Percentiles rank a stretch among this genome's conserved stretches.
phyloP scores from a whole-genome alignment of 2,329 filamentous ascomycete species.

The Graphilbum fragrans region DNA sequence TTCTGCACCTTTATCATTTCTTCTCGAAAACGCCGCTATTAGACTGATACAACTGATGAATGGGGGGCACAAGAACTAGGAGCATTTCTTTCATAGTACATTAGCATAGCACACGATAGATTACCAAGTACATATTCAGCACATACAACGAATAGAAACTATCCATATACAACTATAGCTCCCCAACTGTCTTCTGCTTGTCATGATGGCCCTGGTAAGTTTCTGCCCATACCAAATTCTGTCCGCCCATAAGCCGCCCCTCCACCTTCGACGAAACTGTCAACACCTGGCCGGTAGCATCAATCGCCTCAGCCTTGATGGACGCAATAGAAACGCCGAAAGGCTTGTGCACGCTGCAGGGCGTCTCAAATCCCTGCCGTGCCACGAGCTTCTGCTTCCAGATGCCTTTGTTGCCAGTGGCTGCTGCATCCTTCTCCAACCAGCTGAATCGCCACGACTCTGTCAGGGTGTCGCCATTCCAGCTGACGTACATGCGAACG shows the following conservation, averaged over 20 bases:
- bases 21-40: too few species aligned
- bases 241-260: too few species aligned
- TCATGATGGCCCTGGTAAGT: too few species aligned
- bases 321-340: neutral
- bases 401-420: neutral
- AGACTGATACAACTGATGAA: too few species aligned
- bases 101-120: too few species aligned
- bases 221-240: too few species aligned
- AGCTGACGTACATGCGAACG: slow-evolving; percentile 23
- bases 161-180: too few species aligned
- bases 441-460: slow-evolving; percentile 12
- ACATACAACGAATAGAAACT: too few species aligned
- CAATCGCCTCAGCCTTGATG: slow-evolving; percentile 2
- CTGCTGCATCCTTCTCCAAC: neutral
- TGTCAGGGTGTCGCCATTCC: slow-evolving; percentile 32
- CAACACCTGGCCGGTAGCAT: neutral
- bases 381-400: neutral
- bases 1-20: neutral
- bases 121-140: too few species aligned
- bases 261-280: neutral
- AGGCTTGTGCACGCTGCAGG: neutral
- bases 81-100: too few species aligned
- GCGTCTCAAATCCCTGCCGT: slow-evolving; percentile 7
- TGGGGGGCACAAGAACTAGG: too few species aligned
- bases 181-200: too few species aligned